Evolutionary conservation across 1,284 basidiomycete genomes (phyloP), one percentile per base, ranked within the genome.

Genomic region (Veloporphyrellus conicus): DNA sequence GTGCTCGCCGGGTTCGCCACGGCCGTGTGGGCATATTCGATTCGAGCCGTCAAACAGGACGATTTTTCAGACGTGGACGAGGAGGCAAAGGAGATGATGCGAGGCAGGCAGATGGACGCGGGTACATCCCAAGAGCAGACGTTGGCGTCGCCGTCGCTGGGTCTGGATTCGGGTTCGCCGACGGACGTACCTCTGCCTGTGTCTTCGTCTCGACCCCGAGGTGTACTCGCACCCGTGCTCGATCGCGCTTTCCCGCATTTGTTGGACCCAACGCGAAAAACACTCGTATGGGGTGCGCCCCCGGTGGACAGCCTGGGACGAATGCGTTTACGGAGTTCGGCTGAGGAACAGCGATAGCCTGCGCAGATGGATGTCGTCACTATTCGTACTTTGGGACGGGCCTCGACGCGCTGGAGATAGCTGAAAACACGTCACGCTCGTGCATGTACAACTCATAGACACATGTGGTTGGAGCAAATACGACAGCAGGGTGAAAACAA

Each of bases 21-120:
- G n/a, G 83, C 84, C 38, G 84, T 96, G 15, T 98, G 93, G 81
- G 78, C 82, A 9, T 98, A 97, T 70, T 94, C 93, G 14, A 94
- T 98, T 64, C 80, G 82, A 35, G 92, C 93, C 11, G 93, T 96
- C 49, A 91, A 88, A 65, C 93, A 96, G 64, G 93, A 96, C 61
- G 84, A 87, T 49, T 95, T 95, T 64, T 87, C 84, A 51, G 87
- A 90, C 60, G 75, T 89, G 32, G 88, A 90, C 59, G 84, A 87
- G 54, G 84, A 87, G 63, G 87, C 82, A 35, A 71, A 70, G 50
- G 78, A 75, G 35, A 71, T 84, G 54, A 71, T 71, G 31, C 60
- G 63, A 20, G 61, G 71, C 33, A 56, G 41, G 53, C 61, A 16
- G 51, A 59, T 2, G n/a, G 34, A 35, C 16, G 34, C 6, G n/a